Evolutionary conservation across 108 stramenopile species (phyloP), one percentile per base, ranked within the genome.

Genomic region (Epithemia pelagica): DNA sequence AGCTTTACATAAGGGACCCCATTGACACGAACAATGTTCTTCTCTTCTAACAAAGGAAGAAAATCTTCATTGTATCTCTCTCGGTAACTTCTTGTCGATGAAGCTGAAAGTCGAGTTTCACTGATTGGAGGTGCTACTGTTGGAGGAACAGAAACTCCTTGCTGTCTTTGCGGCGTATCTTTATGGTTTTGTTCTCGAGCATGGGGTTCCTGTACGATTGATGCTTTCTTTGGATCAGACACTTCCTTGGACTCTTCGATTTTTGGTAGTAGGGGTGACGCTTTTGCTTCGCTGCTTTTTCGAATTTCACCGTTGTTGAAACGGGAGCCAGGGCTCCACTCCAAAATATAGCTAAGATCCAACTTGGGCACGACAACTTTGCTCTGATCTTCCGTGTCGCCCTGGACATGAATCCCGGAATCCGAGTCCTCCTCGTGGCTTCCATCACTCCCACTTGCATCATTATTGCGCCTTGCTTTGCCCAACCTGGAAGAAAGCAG

Each of bases 261-360:
- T 26, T 27, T 58, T 20, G 57, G 57, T 58, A 58, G 25, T 21
- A 18, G 57, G 21, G 37, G 37, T 46, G 56, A 57, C 5, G 56
- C 25, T n/a, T 57, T 26, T 26, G 26, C 56, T 23, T 57, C 26
- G 65, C 33, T 61, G 55, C 58, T 58, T 62, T 65, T 56, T 58
- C 56, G 58, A 21, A 19, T 26, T 19, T 58, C 8, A 19, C 21
- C 8, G 56, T 27, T 58, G 22, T 58, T 27, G 56, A 58, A 26
- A 7, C 22, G 25, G 7, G 7, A 8, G 56, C 8, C 64, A 1
- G 92, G 92, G 65, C 90, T 82, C 92, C 92, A 94, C 37, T 78
- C 85, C 84, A 86, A 76, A 85, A 94, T 94, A 81, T 94, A 94
- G 51, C 78, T 82, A 60, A 94, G 72, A 74, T 94, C 89, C 64